These are phyloP conservation scores for Excoecaria cochinchinensis DNA, from an alignment of 345 rosid species.

Conservation along the genomic window DNA sequence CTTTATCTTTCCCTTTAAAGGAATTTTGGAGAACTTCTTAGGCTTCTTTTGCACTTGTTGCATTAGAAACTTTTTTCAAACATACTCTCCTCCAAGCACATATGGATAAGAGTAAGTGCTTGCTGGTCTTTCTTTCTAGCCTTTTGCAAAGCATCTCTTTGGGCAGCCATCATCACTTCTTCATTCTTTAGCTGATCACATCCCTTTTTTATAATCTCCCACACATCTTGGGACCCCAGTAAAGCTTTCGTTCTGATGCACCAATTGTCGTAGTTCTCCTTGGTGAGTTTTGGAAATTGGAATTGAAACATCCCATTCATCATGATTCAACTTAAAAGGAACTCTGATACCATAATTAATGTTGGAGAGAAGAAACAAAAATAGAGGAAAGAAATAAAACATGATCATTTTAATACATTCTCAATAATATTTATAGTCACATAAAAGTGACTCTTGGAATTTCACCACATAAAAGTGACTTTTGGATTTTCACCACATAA, in stretches of 20 bases:
- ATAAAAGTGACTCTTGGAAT: too few relatives aligned
- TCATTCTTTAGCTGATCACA: neutral
- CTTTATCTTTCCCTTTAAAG: conserved; percentile 18
- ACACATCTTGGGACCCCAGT: neutral
- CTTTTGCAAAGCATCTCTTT: neutral
- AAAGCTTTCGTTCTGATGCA: neutral
- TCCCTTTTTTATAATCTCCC: neutral
- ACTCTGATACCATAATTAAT: neutral
- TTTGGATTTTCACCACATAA: too few relatives aligned
- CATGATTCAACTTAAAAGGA: neutral
- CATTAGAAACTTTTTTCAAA: neutral
- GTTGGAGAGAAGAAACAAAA: neutral
- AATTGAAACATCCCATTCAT: neutral
- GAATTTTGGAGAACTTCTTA: conserved; percentile 4
- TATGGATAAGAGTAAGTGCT: neutral
- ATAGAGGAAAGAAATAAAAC: too few relatives aligned
- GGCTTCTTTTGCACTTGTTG: neutral
- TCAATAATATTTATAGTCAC: too few relatives aligned
- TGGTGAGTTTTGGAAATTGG: neutral
- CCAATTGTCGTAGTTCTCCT: neutral
- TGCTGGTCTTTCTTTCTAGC: conserved; percentile 3
- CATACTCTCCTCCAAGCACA: conserved; percentile 12
- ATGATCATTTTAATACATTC: too few relatives aligned
- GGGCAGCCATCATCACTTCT: neutral
- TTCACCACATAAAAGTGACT: too few relatives aligned